phyloP scores from a whole-genome alignment of 257 asterid genomes.

The Handroanthus guayacan region DNA sequence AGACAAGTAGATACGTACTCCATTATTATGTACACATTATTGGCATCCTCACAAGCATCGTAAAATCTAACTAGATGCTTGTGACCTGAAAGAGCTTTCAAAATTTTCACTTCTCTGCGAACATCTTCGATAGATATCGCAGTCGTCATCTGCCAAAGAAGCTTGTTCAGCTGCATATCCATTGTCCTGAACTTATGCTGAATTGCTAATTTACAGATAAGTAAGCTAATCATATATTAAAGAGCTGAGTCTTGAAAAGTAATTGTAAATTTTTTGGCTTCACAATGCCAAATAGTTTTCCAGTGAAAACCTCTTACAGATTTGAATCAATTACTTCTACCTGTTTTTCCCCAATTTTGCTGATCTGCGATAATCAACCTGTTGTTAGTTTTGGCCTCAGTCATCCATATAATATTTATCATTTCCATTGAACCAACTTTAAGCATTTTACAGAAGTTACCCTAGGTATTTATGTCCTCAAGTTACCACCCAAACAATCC shows the following conservation, averaged over 20 bases:
- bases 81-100: slow-evolving; percentile 94
- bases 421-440: background rate
- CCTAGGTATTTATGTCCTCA: too few species aligned
- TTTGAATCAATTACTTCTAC: background rate
- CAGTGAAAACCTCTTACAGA: too few species aligned
- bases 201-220: background rate
- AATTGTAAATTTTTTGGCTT: slow-evolving; percentile 7
- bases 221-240: background rate
- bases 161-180: slow-evolving; percentile 36
- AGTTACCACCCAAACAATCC: background rate
- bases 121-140: slow-evolving; percentile 96
- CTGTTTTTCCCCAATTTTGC: background rate
- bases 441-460: background rate
- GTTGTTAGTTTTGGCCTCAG: background rate
- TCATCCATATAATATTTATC: background rate
- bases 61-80: slow-evolving; percentile 83
- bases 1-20: slow-evolving; percentile 72
- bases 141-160: slow-evolving; percentile 86
- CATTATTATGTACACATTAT: slow-evolving; percentile 90
- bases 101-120: slow-evolving; percentile 93
- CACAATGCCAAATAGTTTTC: background rate
- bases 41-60: slow-evolving; percentile 95
- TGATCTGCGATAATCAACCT: background rate
- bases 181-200: background rate
- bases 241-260: background rate